Base-by-base conservation (phyloP, 768 basidiomycete genomes). In the Harrya chromipes region DNA sequence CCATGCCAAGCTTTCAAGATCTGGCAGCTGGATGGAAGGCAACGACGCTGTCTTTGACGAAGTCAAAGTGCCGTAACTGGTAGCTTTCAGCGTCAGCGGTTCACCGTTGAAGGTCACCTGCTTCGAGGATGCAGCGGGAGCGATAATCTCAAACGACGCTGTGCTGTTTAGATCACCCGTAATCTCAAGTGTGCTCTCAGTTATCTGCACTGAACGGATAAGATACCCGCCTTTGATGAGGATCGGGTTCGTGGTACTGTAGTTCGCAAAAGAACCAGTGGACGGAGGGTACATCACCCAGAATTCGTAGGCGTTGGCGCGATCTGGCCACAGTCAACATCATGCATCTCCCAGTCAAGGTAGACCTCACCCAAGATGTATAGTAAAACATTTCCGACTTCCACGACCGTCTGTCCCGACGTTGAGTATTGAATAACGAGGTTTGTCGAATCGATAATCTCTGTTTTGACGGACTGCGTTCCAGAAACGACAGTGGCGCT, bases 181-280 rank as follows among this genome's bases (percentile, higher is more conserved):
- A 24, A 79, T 63, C 24, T 72, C 68, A 9, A 79, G 68, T n/a
- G 64, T 72, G 26, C 67, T 57, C 8, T 60, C 69, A 7, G 65
- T 63, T 9, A 69, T 59, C 6, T 67, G 59, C 6, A 69, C 72
- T 6, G 74, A 67, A 23, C 77, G 72, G 21, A 78, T 57, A 36
- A 78, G 66, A 41, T 79, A 78, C 27, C 76, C 76, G 47, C 77
- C 76, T 56, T 75, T 76, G 31, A 79, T 65, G 38, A 76, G 70
- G 40, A 78, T 69, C 1, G 77, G 72, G 54, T 74, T 71, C 34
- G 72, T 57, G 6, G 69, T 77, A 47, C 59, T 72, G 50, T 64
- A 66, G 46, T 55, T 66, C 6, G 51, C 60, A 38, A 73, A 73
- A 13, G 66, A 44, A 21, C 74, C 72, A 4, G 59, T 53, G 11